Evolutionary conservation across 768 basidiomycete species (phyloP), one percentile per base, ranked within the genome.

Genomic region (Suillus plorans): DNA sequence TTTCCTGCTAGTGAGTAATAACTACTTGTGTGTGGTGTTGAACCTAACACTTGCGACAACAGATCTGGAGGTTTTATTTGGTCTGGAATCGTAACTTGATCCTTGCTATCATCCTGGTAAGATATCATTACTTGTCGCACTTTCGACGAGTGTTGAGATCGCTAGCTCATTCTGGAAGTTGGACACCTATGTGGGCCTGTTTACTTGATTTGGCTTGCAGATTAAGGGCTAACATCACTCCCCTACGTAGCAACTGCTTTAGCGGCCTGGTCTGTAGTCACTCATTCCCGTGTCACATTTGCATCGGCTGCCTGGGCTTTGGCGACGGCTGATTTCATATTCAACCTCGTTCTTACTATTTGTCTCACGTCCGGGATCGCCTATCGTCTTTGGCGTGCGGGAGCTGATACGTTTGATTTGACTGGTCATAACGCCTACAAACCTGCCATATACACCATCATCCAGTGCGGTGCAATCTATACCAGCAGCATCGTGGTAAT

Each of bases 381-480:
- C 16, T 67, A 58, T 20, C 37, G 61, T 41, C 52, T 70, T 25
- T 70, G 69, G 69, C 61, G 58, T 31, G 52, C 62, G 44, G 62
- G 61, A n/a, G 45, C 18, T 31, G 37, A 44, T 31, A 34, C 28
- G 36, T 22, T 8, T 31, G 18, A 25, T 13, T 42, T 53, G 34
- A 22, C 59, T 7, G 39, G 44, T 6, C n/a, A 59, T 10, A 53
- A 60, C 41, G 52, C 25, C 8, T 71, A 70, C 61, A 45, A 45
- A 28, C 45, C 61, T 5, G 42, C 67, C 4, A 66, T 71, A 14
- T 64, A 63, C 63, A 68, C 65, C 22, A 61, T 71, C 57, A 61
- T 71, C 16, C 69, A 71, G 44, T 71, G 67, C n/a, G 70, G 70
- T 22, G 70, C 44, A 1, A 36, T 70, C 12, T 68, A 64, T 39